A percentile compares a stretch with the other conserved stretches of the same genome.
Conservation (phyloP, 768 basidiomycete species). For the Gloeophyllum trabeum region DNA sequence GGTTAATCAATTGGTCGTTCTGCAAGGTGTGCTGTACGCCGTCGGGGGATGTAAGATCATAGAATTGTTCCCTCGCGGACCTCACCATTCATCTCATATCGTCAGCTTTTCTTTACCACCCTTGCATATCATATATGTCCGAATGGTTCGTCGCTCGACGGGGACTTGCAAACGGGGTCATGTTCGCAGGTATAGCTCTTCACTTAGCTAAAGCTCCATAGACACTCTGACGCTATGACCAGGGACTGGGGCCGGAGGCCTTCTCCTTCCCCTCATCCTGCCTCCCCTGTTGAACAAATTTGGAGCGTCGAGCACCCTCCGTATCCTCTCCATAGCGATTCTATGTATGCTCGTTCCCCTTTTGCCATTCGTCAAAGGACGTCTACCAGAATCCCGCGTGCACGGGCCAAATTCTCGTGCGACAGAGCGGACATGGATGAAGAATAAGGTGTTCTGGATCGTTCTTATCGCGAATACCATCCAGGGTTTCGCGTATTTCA, state of each 20-base stretch:
- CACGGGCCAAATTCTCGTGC: slow-evolving; percentile 3
- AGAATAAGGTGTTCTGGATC: slow-evolving; percentile 11
- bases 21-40: slow-evolving; percentile 18
- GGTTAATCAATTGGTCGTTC: slow-evolving; percentile 6
- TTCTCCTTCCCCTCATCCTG: slow-evolving; percentile 15
- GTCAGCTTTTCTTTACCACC: slow-evolving; percentile 18
- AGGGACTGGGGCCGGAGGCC: slow-evolving; percentile 17
- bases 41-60: slow-evolving; percentile 16
- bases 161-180: slow-evolving; percentile 20
- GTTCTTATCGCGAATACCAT: slow-evolving; percentile 12
- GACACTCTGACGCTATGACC: not conserved
- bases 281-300: slow-evolving; percentile 14
- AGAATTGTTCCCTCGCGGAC: not conserved
- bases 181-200: slow-evolving; percentile 17
- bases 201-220: too few species aligned
- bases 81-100: slow-evolving; percentile 15
- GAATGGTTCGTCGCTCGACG: too few species aligned
- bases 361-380: slow-evolving; percentile 14
- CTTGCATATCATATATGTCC: too few species aligned
- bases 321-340: slow-evolving; percentile 13
- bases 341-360: slow-evolving; percentile 10
- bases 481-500: slow-evolving; percentile 13
- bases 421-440: slow-evolving; percentile 8
- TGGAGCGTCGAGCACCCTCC: slow-evolving; percentile 14
- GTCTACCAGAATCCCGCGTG: slow-evolving; percentile 13